Conservation (phyloP, 306 rosid genomes). For the Lathyrus oleraceus region DNA sequence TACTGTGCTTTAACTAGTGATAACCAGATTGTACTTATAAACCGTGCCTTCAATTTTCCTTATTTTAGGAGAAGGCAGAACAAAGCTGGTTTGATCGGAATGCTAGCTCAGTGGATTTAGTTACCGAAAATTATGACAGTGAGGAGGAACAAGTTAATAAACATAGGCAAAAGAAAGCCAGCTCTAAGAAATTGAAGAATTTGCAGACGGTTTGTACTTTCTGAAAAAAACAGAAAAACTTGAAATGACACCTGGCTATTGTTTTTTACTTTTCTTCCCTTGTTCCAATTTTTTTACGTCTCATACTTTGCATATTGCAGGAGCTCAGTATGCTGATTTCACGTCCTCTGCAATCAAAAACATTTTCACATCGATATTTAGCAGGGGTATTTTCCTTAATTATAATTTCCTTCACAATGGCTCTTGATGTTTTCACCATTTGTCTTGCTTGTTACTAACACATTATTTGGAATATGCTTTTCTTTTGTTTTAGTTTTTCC, state of each 20-base stretch:
- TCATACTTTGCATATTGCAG: conserved; percentile 47
- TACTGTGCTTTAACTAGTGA: conserved; percentile 13
- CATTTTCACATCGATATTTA: conserved; percentile 82
- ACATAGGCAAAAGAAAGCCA: conserved; percentile 63
- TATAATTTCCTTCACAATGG: not conserved
- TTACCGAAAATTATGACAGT: conserved; percentile 63
- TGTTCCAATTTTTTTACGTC: not conserved
- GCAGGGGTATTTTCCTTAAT: conserved; percentile 67
- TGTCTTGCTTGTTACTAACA: not conserved
- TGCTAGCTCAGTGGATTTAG: conserved; percentile 72
- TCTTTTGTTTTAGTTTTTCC: conserved; percentile 17
- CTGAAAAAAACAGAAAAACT: not conserved
- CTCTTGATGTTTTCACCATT: not conserved
- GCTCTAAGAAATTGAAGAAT: conserved; percentile 61
- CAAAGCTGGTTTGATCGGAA: conserved; percentile 85
- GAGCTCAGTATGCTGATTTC: conserved; percentile 75
- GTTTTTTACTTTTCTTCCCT: not conserved
- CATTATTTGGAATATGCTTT: conserved; percentile 1
- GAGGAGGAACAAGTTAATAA: conserved; percentile 80
- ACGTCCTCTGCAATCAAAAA: conserved; percentile 75
- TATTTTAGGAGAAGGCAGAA: conserved; percentile 65
- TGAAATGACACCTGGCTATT: not conserved
- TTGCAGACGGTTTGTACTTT: conserved; percentile 63
- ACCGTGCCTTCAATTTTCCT: conserved; percentile 9
- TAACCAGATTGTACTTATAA: conserved; percentile 4